Evolutionary conservation across 2,329 filamentous ascomycete species (phyloP), one percentile per base, ranked within the genome.

Genomic region (Scorias spongiosa): DNA sequence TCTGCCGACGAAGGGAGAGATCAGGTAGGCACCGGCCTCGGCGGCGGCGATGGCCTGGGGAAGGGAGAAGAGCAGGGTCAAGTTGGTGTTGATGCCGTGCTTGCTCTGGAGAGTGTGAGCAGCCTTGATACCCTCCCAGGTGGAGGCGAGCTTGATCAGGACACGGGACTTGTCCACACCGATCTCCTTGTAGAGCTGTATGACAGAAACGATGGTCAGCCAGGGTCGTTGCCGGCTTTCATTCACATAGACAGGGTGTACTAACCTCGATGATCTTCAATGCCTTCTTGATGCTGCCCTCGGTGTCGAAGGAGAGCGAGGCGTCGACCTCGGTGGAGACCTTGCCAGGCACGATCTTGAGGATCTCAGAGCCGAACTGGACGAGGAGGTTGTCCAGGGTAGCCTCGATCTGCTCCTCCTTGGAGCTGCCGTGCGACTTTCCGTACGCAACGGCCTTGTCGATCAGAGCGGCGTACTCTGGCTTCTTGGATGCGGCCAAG

Each of bases 51-150:
- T 93, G 62, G 91, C 91, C 76, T 98, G 91, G 54, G 83, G 76
- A 51, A 82, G 73, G 41, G 89, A 95, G 81, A 98, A 98, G 83
- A 98, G 88, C 65, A 98, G 85, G 51, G 91, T 98, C 65, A 98
- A 72, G 80, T 98, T 98, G 81, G 77, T 83, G 82, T 98, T 98
- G 73, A 98, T 80, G 62, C 81, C 83, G 74, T 96, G 81, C 74
- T 98, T 80, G 60, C 79, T 83, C 77, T 96, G 89, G 51, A 98
- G 83, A 65, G 93, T 88, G 75, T 93, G 81, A 54, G 91, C 89
- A 53, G 91, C 91, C 78, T 98, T 87, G 78, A 98, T 96, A 65
- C 91, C 91, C 75, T 98, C 91, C 86, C 87, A 98, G 67, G 91
- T 98, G 48, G 91, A 93, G 63, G 91, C 91, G 56, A 98, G 79